Evolutionary conservation across 176 grass and related monocot genomes (phyloP).

Genomic region (Microstegium vimineum): DNA sequence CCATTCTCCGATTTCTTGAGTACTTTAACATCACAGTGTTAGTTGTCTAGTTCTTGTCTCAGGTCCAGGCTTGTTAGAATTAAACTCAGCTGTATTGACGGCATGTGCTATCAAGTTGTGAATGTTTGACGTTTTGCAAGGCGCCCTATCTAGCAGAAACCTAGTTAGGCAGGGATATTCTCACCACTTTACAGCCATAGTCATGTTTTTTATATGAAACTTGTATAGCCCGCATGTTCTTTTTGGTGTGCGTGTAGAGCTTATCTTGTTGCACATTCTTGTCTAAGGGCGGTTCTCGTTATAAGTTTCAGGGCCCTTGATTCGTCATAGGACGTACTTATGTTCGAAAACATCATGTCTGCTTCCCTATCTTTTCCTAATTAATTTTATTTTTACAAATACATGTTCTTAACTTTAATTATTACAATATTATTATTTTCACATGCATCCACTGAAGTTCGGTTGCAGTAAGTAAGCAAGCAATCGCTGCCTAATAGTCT

Average conservation of each 20-base stretch:
- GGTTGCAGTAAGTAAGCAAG: neutral
- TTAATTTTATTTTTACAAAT: neutral
- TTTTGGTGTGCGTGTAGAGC: constrained; percentile 25
- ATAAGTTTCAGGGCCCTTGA: constrained; percentile 23
- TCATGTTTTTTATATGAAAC: constrained; percentile 30
- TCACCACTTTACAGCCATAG: constrained; percentile 48
- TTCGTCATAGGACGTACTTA: neutral
- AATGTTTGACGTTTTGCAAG: constrained; percentile 67
- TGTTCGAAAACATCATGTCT: constrained; percentile 10
- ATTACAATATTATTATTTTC: neutral
- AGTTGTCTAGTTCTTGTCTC: constrained; percentile 53
- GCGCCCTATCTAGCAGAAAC: constrained; percentile 55
- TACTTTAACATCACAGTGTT: constrained; percentile 29
- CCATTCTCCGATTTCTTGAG: constrained; percentile 33
- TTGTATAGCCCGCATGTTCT: constrained; percentile 22
- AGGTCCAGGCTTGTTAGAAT: constrained; percentile 22
- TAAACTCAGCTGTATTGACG: constrained; percentile 36
- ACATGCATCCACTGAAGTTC: constrained; percentile 6
- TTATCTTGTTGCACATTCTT: constrained; percentile 39
- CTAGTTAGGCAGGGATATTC: constrained; percentile 55
- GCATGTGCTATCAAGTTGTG: constrained; percentile 61
- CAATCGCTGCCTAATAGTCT: neutral
- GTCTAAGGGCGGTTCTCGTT: constrained; percentile 7
- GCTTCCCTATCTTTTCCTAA: neutral
- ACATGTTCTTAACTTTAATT: neutral